Evolutionary conservation across 2,329 filamentous ascomycete species (phyloP), one percentile per base, ranked within the genome.

Genomic region (Hypoxylon sp.): DNA sequence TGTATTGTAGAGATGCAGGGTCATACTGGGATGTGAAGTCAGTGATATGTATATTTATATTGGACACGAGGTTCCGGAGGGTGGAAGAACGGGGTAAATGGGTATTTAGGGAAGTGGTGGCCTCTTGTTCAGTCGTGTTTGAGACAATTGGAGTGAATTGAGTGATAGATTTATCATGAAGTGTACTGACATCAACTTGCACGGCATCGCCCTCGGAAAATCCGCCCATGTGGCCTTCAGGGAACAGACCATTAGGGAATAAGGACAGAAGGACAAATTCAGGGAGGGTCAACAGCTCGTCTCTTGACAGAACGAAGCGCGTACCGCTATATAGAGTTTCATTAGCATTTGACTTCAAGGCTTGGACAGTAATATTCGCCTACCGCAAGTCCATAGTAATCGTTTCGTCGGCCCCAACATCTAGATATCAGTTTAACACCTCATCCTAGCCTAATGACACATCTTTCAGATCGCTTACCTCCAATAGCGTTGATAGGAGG

Each of bases 201-300:
- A 98, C 97, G 67, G 97, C 92, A 79, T 98, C 95, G 73, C 92
- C 92, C 75, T 98, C 96, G 70, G 94, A 89, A 79, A 95, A 97
- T 57, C 93, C 92, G 77, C 93, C 96, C 89, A 97, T 93, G 77
- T 98, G 95, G 14, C 95, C 94, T 80, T 99, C 96, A 4, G 96
- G 96, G 69, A 99, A 94, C 23, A 99, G 87, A n/a, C 96, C 96
- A 79, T 99, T 99, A 41, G 96, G 96, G 75, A 99, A 99, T 43
- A 99, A 86, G n/a, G 96, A 99, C 43, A 99, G 85, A 48, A 99
- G 87, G 49, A 99, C 96, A 76, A 99, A 99, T 83, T 99, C 96
- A 58, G 96, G 96, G 52, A 99, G 86, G 9, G 96, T 99, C 70
- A 99, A 85, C 57, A 99, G 87, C 81, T 99, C 96, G 77, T 99